Base-by-base conservation (phyloP, 176 grass and related monocot genomes). In the Raddia guianensis region DNA sequence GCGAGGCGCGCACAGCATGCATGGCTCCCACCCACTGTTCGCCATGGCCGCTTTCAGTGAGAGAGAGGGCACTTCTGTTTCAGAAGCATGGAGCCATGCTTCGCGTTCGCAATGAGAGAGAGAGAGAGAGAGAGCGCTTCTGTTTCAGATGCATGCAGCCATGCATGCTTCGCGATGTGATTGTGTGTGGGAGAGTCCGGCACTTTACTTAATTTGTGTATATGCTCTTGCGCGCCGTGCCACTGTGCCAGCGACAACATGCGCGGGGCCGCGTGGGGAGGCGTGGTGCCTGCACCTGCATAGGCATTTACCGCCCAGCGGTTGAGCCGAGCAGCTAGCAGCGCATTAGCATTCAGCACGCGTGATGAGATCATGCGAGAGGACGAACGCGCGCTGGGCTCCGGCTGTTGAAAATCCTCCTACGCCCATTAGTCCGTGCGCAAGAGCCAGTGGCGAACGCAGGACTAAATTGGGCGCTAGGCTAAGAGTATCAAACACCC, bases 11-110 rank as follows among this genome's bases (percentile, higher is more conserved):
- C 68, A 65, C 15, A 27, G 51, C 40, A 5, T 13, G 12, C 57
- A 19, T 12, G 76, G 76, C 20, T 34, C 45, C 76, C 76, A 79
- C 77, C 13, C 63, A 56, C 57, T 63, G 69, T 51, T 11, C 33
- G 1, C 13, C 9, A 53, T 27, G 40, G 46, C 46, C 13, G 32
- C 8, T 8, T 16, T 18, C 11, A 62, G 33, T 35, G 48, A 53
- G 48, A 70, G 27, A 72, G 14, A 18, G 74, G 3, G 68, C 5
- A 20, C 11, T 33, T 59, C n/a, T 21, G 56, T 20, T 58, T 20
- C 55, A 58, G 44, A 69, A 21, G 66, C n/a, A 10, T n/a, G n/a
- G n/a, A n/a, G n/a, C n/a, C n/a, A n/a, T n/a, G n/a, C n/a, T n/a
- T n/a, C n/a, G n/a, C n/a, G n/a, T n/a, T n/a, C n/a, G n/a, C n/a